phyloP scores from a whole-genome alignment of 2,329 filamentous ascomycete species.

The Pyricularia pennisetigena region DNA sequence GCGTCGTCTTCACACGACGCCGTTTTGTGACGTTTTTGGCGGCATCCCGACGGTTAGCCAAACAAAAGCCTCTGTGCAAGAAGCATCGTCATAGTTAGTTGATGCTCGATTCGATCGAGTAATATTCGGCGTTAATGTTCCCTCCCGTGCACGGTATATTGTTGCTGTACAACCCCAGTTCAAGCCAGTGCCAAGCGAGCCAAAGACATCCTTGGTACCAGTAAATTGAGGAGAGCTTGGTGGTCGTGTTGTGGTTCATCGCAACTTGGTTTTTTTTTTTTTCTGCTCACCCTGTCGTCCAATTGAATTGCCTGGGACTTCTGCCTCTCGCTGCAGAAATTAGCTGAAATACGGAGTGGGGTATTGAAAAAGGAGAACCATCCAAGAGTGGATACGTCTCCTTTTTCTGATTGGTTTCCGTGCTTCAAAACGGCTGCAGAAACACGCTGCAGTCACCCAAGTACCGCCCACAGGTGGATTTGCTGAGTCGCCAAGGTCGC shows the following conservation, averaged over 20 bases:
- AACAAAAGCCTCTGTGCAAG: neutral
- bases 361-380: neutral
- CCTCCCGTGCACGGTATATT: neutral
- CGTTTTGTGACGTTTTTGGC: neutral
- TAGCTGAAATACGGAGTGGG: neutral
- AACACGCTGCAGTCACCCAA: neutral
- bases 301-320: neutral
- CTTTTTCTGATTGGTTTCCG: neutral
- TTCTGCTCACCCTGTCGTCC: neutral
- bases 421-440: neutral
- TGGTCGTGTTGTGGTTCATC: neutral
- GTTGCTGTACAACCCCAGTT: too few relatives aligned
- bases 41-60: neutral
- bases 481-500: neutral
- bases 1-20: neutral
- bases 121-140: neutral
- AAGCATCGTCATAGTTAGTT: neutral
- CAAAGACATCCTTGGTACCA: neutral
- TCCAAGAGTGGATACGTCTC: neutral
- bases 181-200: neutral
- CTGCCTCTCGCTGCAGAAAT: neutral
- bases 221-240: neutral
- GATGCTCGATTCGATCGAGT: neutral
- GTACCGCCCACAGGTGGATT: neutral
- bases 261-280: neutral